Evolutionary conservation across 352 stramenopile genomes (phyloP).

Genomic region (Phytophthora megakarya): DNA sequence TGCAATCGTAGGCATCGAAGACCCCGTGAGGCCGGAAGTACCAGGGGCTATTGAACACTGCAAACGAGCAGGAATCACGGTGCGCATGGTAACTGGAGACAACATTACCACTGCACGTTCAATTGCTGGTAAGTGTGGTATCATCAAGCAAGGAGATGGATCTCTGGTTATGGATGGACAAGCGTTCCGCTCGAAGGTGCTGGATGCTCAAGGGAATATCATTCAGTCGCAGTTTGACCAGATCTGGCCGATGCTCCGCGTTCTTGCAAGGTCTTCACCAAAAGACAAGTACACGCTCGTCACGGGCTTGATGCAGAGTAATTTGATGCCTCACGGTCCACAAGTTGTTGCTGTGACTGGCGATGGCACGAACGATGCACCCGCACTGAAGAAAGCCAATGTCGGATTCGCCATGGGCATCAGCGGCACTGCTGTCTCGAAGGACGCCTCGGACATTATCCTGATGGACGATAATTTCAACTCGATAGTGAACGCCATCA

Average conservation of each 20-base stretch:
- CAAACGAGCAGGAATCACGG: conserved; percentile 44
- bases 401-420: conserved; percentile 95
- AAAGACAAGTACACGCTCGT: conserved; percentile 68
- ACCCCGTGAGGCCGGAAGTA: conserved; percentile 47
- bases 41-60: conserved; percentile 43
- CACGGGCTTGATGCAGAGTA: conserved; percentile 54
- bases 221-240: conserved; percentile 60
- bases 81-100: conserved; percentile 56
- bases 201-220: conserved; percentile 52
- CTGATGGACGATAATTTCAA: conserved; percentile 96
- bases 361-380: conserved; percentile 95
- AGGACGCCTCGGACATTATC: conserved; percentile 95
- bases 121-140: conserved; percentile 49
- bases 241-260: conserved; percentile 62
- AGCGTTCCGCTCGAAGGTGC: conserved; percentile 46
- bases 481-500: conserved; percentile 95
- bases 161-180: conserved; percentile 59
- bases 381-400: conserved; percentile 74
- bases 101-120: conserved; percentile 50
- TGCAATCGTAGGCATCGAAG: conserved; percentile 49
- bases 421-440: conserved; percentile 92
- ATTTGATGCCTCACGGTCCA: conserved; percentile 40
- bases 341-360: conserved; percentile 95
- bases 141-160: conserved; percentile 40
- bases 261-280: conserved; percentile 52